These are phyloP conservation scores for Rhizoctonia solani DNA, from an alignment of 1,284 basidiomycete genomes.

Conservation along the genomic window DNA sequence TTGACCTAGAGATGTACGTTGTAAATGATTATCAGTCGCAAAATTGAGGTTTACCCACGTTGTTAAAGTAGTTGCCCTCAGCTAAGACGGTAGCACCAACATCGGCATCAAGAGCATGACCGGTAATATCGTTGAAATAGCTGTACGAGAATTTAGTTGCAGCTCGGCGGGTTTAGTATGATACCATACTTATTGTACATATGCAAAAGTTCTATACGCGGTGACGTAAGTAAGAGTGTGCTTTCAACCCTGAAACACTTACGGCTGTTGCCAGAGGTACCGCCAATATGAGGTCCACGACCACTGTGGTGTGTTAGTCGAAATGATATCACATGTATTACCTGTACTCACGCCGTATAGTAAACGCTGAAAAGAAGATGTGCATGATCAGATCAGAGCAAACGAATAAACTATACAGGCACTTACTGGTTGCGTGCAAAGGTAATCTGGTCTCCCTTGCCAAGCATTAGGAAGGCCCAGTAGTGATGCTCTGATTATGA, in stretches of 20 bases:
- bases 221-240: not conserved
- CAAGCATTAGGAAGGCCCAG: conserved; percentile 19
- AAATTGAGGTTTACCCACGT: not conserved
- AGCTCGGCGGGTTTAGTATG: not conserved
- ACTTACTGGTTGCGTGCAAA: conserved; percentile 26
- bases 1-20: not conserved
- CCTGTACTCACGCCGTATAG: conserved; percentile 6
- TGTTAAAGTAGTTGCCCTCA: conserved; percentile 32
- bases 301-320: not conserved
- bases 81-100: not conserved
- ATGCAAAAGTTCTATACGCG: not conserved
- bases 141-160: not conserved
- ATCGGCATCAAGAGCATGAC: conserved; percentile 28
- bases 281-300: conserved; percentile 32
- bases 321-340: not conserved
- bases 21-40: not conserved
- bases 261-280: conserved; percentile 9
- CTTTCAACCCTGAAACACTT: not conserved
- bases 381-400: not conserved
- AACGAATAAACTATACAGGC: not conserved
- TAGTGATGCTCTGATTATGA: conserved; percentile 7
- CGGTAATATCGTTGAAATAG: conserved; percentile 17
- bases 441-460: conserved; percentile 19
- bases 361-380: not conserved
- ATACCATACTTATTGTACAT: conserved; percentile 23